Conservation (phyloP, 2,329 filamentous ascomycete genomes). For the Verticillium longisporum region DNA sequence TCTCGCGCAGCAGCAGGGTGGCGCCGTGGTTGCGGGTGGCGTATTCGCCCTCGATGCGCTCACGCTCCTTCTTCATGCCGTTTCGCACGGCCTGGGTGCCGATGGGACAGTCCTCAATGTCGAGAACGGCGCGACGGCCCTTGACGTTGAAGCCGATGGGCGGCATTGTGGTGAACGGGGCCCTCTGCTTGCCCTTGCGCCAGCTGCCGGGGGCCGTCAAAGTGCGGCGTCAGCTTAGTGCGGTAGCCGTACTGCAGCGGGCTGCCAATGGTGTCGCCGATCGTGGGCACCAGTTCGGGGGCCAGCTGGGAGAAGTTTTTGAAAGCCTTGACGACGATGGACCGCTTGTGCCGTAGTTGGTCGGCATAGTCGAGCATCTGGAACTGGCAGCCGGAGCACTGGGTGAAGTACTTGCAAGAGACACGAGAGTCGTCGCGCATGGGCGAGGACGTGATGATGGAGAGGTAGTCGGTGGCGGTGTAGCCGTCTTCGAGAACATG, state of each 20-base stretch:
- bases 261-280: slow-evolving; percentile 82
- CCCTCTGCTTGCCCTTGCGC: slow-evolving; percentile 38
- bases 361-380: slow-evolving; percentile 91
- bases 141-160: slow-evolving; percentile 88
- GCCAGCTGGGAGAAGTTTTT: slow-evolving; percentile 82
- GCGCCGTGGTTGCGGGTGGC: slow-evolving; percentile 71
- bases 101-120: slow-evolving; percentile 97
- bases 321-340: slow-evolving; percentile 86
- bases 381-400: slow-evolving; percentile 90
- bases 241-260: slow-evolving; percentile 90
- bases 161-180: slow-evolving; percentile 56
- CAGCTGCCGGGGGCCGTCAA: slow-evolving; percentile 64
- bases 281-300: slow-evolving; percentile 64
- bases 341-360: slow-evolving; percentile 78
- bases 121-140: slow-evolving; percentile 70
- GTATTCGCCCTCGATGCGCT: slow-evolving; percentile 64
- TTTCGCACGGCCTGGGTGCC: slow-evolving; percentile 78
- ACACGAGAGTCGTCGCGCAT: slow-evolving; percentile 72
- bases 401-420: slow-evolving; percentile 78
- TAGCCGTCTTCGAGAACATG: slow-evolving; percentile 62
- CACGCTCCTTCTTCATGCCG: slow-evolving; percentile 74
- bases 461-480: slow-evolving; percentile 75
- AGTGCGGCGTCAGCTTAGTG: slow-evolving; percentile 95
- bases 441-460: slow-evolving; percentile 65
- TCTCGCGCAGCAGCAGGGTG: slow-evolving; percentile 84